Conservation (phyloP, 306 rosid genomes). For the Citrullus colocynthis region DNA sequence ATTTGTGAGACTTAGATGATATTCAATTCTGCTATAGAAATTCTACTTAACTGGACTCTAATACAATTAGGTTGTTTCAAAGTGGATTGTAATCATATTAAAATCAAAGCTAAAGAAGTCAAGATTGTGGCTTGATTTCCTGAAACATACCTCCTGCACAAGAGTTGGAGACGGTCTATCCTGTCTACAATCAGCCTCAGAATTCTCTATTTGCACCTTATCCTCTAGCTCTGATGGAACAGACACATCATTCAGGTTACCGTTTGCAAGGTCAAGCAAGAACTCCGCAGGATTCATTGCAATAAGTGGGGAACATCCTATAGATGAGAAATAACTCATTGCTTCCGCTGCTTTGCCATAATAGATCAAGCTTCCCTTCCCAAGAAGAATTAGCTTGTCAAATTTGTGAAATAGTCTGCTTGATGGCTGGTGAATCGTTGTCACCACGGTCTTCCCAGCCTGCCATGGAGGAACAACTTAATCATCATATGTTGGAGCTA, state of each 20-base stretch:
- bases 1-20: neutral
- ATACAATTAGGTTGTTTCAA: neutral
- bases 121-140: neutral
- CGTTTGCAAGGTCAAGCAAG: slow-evolving; percentile 89
- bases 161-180: slow-evolving; percentile 72
- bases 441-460: slow-evolving; percentile 95
- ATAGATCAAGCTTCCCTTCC: slow-evolving; percentile 88
- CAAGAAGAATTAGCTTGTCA: slow-evolving; percentile 90
- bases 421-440: slow-evolving; percentile 97
- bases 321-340: slow-evolving; percentile 66
- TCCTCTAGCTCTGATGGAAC: slow-evolving; percentile 89
- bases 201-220: slow-evolving; percentile 55
- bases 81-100: neutral
- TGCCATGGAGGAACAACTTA: slow-evolving; percentile 15
- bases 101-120: neutral
- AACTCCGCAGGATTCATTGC: slow-evolving; percentile 98
- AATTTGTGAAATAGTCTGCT: slow-evolving; percentile 93
- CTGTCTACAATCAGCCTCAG: slow-evolving; percentile 32
- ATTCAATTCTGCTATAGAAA: neutral
- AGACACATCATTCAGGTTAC: slow-evolving; percentile 73
- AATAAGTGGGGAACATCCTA: slow-evolving; percentile 82
- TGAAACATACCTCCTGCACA: slow-evolving; percentile 67
- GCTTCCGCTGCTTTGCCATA: slow-evolving; percentile 88
- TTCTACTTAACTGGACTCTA: neutral
- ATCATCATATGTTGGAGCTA: neutral